A percentile compares a stretch with the other conserved stretches of the same genome.
Conservation (phyloP, 1,284 basidiomycete genomes). For the Dichomitus squalens region DNA sequence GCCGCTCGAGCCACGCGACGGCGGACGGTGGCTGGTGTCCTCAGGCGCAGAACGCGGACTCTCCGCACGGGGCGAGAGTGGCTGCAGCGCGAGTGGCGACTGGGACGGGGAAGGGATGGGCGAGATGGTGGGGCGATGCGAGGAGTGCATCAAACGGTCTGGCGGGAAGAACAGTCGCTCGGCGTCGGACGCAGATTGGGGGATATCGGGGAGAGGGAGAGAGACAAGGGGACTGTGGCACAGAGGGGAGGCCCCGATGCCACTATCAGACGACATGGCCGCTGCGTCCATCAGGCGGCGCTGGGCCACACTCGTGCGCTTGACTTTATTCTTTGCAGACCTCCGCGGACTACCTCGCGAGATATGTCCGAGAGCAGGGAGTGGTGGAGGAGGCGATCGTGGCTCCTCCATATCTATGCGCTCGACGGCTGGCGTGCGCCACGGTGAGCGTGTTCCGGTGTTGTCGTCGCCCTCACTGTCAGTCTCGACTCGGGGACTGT, state of each 20-base stretch:
- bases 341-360: slow-evolving; percentile 14
- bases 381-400: neutral
- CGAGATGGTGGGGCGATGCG: slow-evolving; percentile 9
- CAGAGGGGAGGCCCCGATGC: slow-evolving; percentile 16
- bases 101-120: slow-evolving; percentile 15
- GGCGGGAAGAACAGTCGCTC: slow-evolving; percentile 19
- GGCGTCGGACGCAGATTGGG: slow-evolving; percentile 15
- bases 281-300: slow-evolving; percentile 18
- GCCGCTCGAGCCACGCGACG: neutral
- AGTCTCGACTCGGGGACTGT: slow-evolving; percentile 21
- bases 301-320: slow-evolving; percentile 17
- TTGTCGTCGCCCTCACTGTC: slow-evolving; percentile 20
- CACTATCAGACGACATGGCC: slow-evolving; percentile 20
- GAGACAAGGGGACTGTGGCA: slow-evolving; percentile 21
- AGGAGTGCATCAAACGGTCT: slow-evolving; percentile 9
- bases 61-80: slow-evolving; percentile 3
- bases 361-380: neutral
- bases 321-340: slow-evolving; percentile 14
- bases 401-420: slow-evolving; percentile 9
- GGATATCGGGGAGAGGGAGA: slow-evolving; percentile 21
- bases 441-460: slow-evolving; percentile 1
- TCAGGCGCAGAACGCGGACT: neutral
- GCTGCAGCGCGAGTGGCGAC: slow-evolving; percentile 19
- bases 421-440: slow-evolving; percentile 16
- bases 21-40: neutral